These are phyloP conservation scores for Paraglomus occultum DNA, from an alignment of 192 early-diverging fungal genomes.

Conservation along the genomic window DNA sequence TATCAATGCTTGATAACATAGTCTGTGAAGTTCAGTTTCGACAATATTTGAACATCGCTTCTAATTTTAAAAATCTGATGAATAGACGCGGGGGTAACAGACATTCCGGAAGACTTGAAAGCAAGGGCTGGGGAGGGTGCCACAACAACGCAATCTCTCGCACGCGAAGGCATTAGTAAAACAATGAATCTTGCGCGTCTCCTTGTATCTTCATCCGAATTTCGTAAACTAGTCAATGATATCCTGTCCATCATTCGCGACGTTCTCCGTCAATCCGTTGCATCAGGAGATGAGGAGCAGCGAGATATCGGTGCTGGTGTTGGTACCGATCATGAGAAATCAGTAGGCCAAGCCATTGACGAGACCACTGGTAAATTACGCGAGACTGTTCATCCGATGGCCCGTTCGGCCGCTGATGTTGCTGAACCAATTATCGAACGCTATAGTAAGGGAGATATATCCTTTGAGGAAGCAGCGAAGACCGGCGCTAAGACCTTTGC, in stretches of 20 bases:
- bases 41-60: too few relatives aligned
- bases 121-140: constrained; percentile 17
- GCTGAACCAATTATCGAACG: constrained; percentile 21
- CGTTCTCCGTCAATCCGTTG: neutral
- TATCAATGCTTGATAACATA: neutral
- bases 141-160: constrained; percentile 31
- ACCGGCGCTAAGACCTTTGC: constrained; percentile 32
- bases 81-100: neutral
- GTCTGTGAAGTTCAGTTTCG: neutral
- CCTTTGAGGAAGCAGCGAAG: constrained; percentile 33
- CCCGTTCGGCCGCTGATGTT: constrained; percentile 29
- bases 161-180: constrained; percentile 35
- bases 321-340: constrained; percentile 35
- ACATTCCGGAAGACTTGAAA: constrained; percentile 13
- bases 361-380: constrained; percentile 30
- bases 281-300: constrained; percentile 23
- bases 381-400: constrained; percentile 26
- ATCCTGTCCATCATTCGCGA: constrained; percentile 40
- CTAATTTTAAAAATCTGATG: neutral
- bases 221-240: constrained; percentile 46
- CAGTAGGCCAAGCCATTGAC: constrained; percentile 27
- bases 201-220: constrained; percentile 46
- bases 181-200: constrained; percentile 43
- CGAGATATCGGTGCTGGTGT: constrained; percentile 13
- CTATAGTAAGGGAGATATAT: constrained; percentile 27